Evolutionary conservation across 371 early-diverging fungal species (phyloP), one percentile per base, ranked within the genome.

Genomic region (Actinomortierella wolfii): DNA sequence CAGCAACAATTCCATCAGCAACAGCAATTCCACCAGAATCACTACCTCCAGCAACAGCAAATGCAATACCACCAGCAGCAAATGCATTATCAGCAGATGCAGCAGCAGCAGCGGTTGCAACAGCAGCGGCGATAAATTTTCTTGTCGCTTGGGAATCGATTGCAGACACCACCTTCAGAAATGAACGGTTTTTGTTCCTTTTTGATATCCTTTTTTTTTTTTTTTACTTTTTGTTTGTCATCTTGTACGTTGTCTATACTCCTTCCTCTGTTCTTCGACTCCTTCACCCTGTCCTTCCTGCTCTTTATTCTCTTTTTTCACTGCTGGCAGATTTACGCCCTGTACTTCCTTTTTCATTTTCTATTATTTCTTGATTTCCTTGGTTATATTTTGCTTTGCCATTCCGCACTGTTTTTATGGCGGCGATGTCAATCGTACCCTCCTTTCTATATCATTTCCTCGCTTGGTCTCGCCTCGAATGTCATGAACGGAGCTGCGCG

Each of bases 1-100:
- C 73, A 80, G 24, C 73, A 64, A 14, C 78, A 69, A 17, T 73
- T 78, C 14, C 76, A 70, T 29, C 77, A 74, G 15, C 68, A 74
- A 20, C 79, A 78, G 7, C 68, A 77, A 2, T 76, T 75, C 25
- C 74, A 76, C 28, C 59, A 65, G 18, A 43, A 51, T 5, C 54
- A 58, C 14, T 39, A 57, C 9, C 62, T 51, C 6, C 42, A 51
- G 18, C 42, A 60, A 7, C 68, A 57, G 6, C 34, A 34, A 11
- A 34, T 34, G 34, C 67, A 67, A 34, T 62, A 61, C 20, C 42
- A 44, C 44, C 55, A 54, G 17, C 54, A 42, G 48, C 57, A 61
- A 3, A 62, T 57, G 21, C 39, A 49, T 15, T 25, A 40, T 18
- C 59, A 46, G 17, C 53, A 50, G 26, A 28, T 50, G 17, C 44